phyloP scores from a whole-genome alignment of 2,329 filamentous ascomycete genomes.

The Diaporthe sp. region DNA sequence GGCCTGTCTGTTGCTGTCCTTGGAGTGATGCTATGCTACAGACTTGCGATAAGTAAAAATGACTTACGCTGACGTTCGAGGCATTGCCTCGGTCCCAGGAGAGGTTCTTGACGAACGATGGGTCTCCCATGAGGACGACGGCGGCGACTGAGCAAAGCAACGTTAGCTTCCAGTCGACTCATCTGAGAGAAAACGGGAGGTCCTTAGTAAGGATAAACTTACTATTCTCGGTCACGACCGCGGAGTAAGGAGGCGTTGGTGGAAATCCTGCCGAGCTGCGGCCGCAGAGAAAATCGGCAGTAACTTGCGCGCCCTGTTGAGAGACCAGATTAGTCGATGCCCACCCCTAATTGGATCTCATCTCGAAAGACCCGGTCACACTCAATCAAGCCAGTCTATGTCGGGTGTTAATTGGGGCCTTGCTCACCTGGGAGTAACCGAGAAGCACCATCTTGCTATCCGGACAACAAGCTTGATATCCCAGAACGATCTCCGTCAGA shows the following conservation, averaged over 20 bases:
- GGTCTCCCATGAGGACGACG: constrained; percentile 54
- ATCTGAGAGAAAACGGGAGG: neutral
- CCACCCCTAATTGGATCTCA: no score
- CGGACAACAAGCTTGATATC: constrained; percentile 49
- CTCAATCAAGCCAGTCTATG: constrained; percentile 27
- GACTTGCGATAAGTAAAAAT: neutral
- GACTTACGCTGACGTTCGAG: constrained; percentile 47
- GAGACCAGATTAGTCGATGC: neutral
- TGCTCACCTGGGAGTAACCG: constrained; percentile 49
- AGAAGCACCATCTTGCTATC: constrained; percentile 51
- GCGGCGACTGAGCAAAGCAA: constrained; percentile 47
- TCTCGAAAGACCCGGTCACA: constrained; percentile 41
- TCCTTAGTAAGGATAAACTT: neutral
- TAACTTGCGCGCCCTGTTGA: constrained; percentile 47
- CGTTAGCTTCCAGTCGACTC: neutral
- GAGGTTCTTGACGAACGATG: constrained; percentile 48
- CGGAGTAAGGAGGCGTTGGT: constrained; percentile 41
- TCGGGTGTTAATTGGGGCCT: constrained; percentile 45
- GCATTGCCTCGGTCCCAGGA: constrained; percentile 50
- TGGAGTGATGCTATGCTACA: neutral
- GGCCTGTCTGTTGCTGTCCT: neutral
- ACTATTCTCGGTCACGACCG: constrained; percentile 39
- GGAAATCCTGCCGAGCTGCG: constrained; percentile 43
- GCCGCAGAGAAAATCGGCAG: constrained; percentile 49
- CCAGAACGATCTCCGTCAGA: constrained; percentile 48